A percentile compares a stretch with the other conserved stretches of the same genome.
These are phyloP conservation scores for Trametes sanguinea DNA, from an alignment of 768 basidiomycete genomes.

Conservation along the genomic window DNA sequence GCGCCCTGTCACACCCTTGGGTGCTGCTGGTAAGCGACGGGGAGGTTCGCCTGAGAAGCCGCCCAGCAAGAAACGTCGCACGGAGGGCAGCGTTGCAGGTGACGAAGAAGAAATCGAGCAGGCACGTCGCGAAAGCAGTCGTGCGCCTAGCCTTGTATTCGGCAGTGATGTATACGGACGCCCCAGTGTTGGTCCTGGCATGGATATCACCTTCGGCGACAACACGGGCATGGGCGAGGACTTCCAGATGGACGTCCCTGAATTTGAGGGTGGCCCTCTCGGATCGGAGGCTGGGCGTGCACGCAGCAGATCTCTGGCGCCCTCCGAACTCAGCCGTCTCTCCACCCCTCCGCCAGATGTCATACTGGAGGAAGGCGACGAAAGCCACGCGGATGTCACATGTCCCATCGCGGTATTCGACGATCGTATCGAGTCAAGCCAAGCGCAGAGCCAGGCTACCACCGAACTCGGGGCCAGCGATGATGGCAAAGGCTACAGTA, in stretches of 20 bases:
- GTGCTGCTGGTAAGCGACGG: conserved; percentile 56
- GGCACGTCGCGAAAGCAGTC: conserved; percentile 64
- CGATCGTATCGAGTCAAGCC: conserved; percentile 50
- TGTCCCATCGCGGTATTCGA: conserved; percentile 88
- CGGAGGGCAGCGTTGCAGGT: conserved; percentile 45
- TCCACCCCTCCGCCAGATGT: conserved; percentile 67
- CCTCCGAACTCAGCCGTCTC: conserved; percentile 57
- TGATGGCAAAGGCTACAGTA: conserved; percentile 79
- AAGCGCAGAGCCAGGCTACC: conserved; percentile 47
- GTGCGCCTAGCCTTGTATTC: conserved; percentile 61
- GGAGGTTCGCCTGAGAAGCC: conserved; percentile 55
- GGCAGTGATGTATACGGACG: conserved; percentile 57
- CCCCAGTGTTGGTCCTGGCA: conserved; percentile 54
- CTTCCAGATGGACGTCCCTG: conserved; percentile 70
- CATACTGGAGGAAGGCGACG: conserved; percentile 58
- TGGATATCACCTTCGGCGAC: conserved; percentile 60
- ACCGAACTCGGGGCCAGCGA: conserved; percentile 39
- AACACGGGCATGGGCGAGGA: conserved; percentile 57
- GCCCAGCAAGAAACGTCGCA: conserved; percentile 58
- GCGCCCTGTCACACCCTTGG: conserved; percentile 60
- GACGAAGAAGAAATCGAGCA: conserved; percentile 72
- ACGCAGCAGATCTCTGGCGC: conserved; percentile 49
- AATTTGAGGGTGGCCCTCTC: conserved; percentile 43
- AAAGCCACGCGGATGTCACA: conserved; percentile 64
- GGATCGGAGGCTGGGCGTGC: conserved; percentile 39